phyloP scores from a whole-genome alignment of 768 basidiomycete species.

The Collybia sp. region DNA sequence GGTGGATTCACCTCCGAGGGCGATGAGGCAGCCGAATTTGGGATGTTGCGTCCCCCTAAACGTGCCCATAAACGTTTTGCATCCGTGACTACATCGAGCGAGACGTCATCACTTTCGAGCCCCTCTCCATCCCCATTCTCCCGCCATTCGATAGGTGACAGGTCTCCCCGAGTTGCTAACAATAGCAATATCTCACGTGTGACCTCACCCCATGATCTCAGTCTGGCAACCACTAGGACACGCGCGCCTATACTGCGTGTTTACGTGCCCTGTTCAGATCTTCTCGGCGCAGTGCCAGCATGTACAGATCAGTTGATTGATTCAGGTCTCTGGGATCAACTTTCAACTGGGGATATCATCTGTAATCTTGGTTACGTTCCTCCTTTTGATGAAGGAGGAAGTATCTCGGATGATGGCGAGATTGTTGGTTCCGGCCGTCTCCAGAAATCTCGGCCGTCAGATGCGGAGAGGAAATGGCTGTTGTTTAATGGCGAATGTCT shows the following conservation, averaged over 20 bases:
- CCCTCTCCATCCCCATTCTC: conserved; percentile 42
- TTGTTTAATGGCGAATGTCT: conserved; percentile 66
- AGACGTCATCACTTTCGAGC: conserved; percentile 74
- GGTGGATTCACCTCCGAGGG: conserved; percentile 14
- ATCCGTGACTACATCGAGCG: conserved; percentile 74
- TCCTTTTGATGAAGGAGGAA: conserved; percentile 24
- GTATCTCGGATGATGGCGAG: conserved; percentile 17
- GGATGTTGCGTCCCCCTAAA: neutral
- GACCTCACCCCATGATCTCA: conserved; percentile 57
- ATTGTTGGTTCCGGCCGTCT: conserved; percentile 2
- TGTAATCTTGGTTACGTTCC: conserved; percentile 81
- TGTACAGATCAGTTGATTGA: conserved; percentile 71
- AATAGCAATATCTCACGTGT: conserved; percentile 4
- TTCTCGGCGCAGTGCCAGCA: conserved; percentile 36
- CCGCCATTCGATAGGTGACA: conserved; percentile 7
- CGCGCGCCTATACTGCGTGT: conserved; percentile 74
- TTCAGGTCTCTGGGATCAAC: conserved; percentile 65
- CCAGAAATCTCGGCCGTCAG: neutral
- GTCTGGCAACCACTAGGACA: conserved; percentile 49
- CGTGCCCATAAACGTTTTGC: conserved; percentile 44
- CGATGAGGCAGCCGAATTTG: neutral
- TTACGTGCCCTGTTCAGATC: conserved; percentile 63
- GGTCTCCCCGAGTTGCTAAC: conserved; percentile 2
- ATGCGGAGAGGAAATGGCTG: conserved; percentile 44
- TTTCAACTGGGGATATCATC: conserved; percentile 75